phyloP scores from a whole-genome alignment of 805 yeast species.

The Candida glaebosa region DNA sequence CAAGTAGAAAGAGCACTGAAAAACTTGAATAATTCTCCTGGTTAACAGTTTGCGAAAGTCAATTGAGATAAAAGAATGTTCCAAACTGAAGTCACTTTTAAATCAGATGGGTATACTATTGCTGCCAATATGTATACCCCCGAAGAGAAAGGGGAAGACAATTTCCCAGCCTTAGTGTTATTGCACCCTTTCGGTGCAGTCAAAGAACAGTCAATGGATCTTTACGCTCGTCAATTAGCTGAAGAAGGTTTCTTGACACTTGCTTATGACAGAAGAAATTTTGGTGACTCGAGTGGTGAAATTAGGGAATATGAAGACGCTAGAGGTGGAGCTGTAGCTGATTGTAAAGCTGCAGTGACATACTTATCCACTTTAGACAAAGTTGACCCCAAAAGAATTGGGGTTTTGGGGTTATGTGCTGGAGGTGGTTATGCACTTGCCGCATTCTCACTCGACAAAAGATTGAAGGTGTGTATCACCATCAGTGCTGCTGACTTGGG shows the following conservation, averaged over 20 bases:
- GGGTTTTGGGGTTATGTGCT: background rate
- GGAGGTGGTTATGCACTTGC: background rate
- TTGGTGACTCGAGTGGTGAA: background rate
- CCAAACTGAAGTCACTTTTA: background rate
- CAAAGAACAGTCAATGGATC: background rate
- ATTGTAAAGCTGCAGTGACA: background rate
- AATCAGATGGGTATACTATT: background rate
- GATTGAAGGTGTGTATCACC: background rate
- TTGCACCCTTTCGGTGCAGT: background rate
- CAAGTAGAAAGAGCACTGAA: too few relatives aligned
- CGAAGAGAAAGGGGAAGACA: background rate
- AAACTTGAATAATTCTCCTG: too few relatives aligned
- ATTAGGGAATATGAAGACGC: background rate
- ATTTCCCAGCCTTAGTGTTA: background rate
- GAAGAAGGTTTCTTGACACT: background rate
- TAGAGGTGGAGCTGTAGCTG: background rate
- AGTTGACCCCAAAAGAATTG: background rate
- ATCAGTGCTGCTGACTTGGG: background rate
- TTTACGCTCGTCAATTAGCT: background rate
- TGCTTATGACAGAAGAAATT: background rate
- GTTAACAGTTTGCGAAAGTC: too few relatives aligned
- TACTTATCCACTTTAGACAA: background rate
- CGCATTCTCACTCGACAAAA: background rate
- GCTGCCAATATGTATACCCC: background rate
- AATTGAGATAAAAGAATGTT: background rate